These are phyloP conservation scores for Naematelia aurantialba DNA, from an alignment of 768 basidiomycete species.

Conservation along the genomic window DNA sequence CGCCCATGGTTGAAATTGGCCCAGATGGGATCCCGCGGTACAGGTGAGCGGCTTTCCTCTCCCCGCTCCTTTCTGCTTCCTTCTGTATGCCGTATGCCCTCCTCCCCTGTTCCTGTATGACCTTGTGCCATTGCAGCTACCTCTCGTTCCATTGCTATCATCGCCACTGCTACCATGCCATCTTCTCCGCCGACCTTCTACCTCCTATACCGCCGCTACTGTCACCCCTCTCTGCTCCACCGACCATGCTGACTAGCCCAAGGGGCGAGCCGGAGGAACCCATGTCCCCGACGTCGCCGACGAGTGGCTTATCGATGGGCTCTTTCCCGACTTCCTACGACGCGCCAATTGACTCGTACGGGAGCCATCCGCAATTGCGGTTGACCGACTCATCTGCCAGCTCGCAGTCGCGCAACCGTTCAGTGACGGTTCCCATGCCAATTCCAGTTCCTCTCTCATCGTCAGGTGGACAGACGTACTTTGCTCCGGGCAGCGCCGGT, in stretches of 20 bases:
- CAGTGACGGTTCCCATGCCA: constrained; percentile 14
- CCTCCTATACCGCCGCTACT: too few relatives aligned
- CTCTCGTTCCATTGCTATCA: too few relatives aligned
- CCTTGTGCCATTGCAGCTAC: too few relatives aligned
- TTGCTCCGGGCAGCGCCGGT: constrained; percentile 4
- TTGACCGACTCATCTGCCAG: too few relatives aligned
- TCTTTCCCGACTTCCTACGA: constrained; percentile 11
- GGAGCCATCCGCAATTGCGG: constrained; percentile 6
- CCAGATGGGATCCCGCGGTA: constrained; percentile 77
- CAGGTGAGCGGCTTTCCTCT: constrained; percentile 44
- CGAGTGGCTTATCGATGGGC: constrained; percentile 9
- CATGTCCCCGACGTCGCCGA: constrained; percentile 16
- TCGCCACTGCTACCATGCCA: too few relatives aligned
- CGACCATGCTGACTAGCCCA: too few relatives aligned
- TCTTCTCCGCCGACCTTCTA: too few relatives aligned
- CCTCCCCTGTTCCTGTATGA: neutral
- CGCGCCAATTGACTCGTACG: constrained; percentile 9
- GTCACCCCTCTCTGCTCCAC: too few relatives aligned
- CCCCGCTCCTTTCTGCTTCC: neutral
- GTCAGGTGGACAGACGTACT: constrained; percentile 7
- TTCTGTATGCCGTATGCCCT: neutral
- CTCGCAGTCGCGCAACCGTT: constrained; percentile 1
- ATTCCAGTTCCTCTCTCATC: constrained; percentile 10
- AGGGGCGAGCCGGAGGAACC: constrained; percentile 28
- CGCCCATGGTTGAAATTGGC: constrained; percentile 81